phyloP scores from a whole-genome alignment of 1,139 yeast species.

The Torulaspora globosa region DNA sequence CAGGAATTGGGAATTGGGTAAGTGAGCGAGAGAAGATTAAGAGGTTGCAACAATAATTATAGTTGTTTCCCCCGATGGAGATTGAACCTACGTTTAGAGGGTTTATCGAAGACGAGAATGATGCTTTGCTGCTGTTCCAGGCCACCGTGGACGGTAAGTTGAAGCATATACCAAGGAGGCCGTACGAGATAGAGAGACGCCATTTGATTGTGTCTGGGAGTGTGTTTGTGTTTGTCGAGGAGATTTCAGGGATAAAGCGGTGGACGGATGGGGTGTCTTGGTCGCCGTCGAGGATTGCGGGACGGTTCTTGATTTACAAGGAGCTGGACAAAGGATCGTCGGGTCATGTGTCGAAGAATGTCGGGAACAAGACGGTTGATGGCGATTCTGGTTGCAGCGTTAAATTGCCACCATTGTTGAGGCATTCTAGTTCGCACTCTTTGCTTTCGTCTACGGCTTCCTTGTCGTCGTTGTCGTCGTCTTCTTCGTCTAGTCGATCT shows the following conservation, averaged over 20 bases:
- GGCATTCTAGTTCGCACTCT: neutral
- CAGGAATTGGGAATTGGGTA: too few species aligned
- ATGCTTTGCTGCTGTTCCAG: conserved; percentile 78
- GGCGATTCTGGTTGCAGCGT: neutral
- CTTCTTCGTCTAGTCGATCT: neutral
- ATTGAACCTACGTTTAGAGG: conserved; percentile 66
- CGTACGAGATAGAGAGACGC: conserved; percentile 72
- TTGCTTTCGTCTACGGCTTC: neutral
- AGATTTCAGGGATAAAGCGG: conserved; percentile 74
- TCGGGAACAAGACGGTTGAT: neutral
- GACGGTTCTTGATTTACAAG: conserved; percentile 76
- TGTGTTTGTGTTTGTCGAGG: conserved; percentile 81
- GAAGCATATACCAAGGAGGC: conserved; percentile 69
- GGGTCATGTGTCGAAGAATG: neutral
- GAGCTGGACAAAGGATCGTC: conserved; percentile 50
- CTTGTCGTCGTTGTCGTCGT: neutral
- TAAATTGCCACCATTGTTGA: conserved; percentile 1
- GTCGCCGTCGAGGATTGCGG: conserved; percentile 86
- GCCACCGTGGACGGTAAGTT: conserved; percentile 63
- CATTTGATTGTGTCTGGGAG: conserved; percentile 69
- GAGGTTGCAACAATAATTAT: too few species aligned
- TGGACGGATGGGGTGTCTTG: conserved; percentile 95
- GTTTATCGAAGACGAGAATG: conserved; percentile 75
- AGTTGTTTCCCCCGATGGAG: conserved; percentile 23
- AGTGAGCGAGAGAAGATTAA: too few species aligned